Evolutionary conservation across 2,329 filamentous ascomycete genomes (phyloP), one percentile per base, ranked within the genome.

Genomic region (Erysiphe pisi): DNA sequence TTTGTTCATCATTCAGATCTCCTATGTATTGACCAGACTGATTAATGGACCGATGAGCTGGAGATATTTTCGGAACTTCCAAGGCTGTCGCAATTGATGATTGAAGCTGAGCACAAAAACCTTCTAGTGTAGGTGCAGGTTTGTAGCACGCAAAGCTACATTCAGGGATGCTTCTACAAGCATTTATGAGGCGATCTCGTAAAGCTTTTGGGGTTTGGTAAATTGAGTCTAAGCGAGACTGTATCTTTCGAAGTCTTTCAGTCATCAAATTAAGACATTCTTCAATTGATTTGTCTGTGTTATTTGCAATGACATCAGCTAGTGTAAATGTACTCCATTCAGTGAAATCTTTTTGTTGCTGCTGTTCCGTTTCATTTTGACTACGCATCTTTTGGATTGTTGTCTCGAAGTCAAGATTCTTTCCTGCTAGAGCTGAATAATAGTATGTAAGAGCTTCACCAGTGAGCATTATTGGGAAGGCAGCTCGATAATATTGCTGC

Each of bases 221-320:
- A n/a, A 63, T 63, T 12, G 58, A 28, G 58, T 63, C 58, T 63
- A 63, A 2, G 25, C 58, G 58, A 63, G 11, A 63, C 25, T 63
- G 58, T 28, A 63, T 20, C 58, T 63, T 63, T 63, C 58, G 58
- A n/a, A 63, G 58, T 63, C 25, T 63, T 28, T n/a, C 58, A 63
- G 58, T 63, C 58, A 63, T 63, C 58, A 63, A 9, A 63, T 63
- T 63, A 63, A 63, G 58, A 63, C 58, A 63, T 56, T 56, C 49
- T 28, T 63, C 58, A 63, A 28, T 63, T 63, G n/a, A 63, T 63
- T 28, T 63, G 25, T 63, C 25, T 63, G 58, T 25, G 25, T 63
- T 63, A 20, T 63, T n/a, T 20, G 11, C 58, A 20, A 63, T 63
- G 58, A 63, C n/a, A 63, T 12, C 25, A 63, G 58, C 58, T 11